Percentiles rank a stretch among this genome's conserved stretches.
Conservation (phyloP, 495 filamentous ascomycete genomes). For the Penicillium odoratum region DNA sequence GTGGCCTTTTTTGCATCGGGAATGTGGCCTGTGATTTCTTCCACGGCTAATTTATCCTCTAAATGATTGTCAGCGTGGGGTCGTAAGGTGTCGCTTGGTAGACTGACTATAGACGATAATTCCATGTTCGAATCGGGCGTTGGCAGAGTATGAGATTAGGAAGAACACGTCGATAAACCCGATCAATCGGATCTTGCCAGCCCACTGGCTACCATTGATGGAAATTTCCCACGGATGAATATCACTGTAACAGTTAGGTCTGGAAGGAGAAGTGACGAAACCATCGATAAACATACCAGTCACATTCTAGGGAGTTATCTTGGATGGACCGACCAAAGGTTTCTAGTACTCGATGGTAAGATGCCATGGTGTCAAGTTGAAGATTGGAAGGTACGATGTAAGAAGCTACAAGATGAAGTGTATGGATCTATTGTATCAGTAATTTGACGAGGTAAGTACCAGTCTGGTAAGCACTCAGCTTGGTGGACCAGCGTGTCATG, state of each 20-base stretch:
- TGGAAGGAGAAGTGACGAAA: no score
- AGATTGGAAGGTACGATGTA: neutral
- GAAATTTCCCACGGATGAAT: constrained; percentile 22
- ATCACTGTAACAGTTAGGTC: constrained; percentile 5
- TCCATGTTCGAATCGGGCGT: constrained; percentile 17
- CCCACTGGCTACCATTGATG: constrained; percentile 19
- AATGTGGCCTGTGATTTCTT: constrained; percentile 3
- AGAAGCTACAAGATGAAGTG: neutral
- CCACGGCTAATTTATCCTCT: constrained; percentile 15
- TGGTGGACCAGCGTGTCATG: neutral
- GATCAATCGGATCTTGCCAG: constrained; percentile 22
- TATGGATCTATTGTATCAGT: neutral
- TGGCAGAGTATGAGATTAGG: constrained; percentile 23
- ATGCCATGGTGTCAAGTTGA: constrained; percentile 12
- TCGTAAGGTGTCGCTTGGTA: neutral
- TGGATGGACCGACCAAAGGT: constrained; percentile 16
- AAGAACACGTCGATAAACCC: constrained; percentile 24
- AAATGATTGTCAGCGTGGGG: neutral
- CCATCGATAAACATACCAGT: constrained; percentile 13
- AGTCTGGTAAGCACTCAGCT: neutral
- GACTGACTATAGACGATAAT: constrained; percentile 22
- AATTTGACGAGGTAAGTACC: neutral
- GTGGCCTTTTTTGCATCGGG: neutral
- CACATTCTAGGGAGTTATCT: constrained; percentile 20
- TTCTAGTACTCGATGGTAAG: constrained; percentile 19